phyloP scores from a whole-genome alignment of 345 rosid species.

The sweet orange (Citrus sinensis) region DNA sequence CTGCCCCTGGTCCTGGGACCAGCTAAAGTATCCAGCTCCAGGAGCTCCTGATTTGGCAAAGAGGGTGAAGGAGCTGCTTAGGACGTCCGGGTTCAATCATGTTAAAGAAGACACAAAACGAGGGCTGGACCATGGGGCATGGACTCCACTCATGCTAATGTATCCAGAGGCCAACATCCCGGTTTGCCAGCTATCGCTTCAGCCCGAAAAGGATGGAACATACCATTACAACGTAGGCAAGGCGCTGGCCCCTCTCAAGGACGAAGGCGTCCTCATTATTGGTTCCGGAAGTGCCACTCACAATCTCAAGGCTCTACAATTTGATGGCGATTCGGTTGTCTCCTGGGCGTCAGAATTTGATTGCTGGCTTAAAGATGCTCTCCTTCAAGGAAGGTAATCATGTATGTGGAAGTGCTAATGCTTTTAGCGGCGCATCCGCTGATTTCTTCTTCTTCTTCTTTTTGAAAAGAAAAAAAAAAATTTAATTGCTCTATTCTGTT shows the following conservation, averaged over 20 bases:
- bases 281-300: constrained; percentile 90
- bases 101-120: constrained; percentile 62
- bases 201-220: constrained; percentile 45
- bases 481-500: too few relatives aligned
- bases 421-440: too few relatives aligned
- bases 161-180: constrained; percentile 88
- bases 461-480: too few relatives aligned
- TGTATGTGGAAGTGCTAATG: too few relatives aligned
- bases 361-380: constrained; percentile 76
- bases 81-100: constrained; percentile 41
- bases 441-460: too few relatives aligned
- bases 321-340: constrained; percentile 17
- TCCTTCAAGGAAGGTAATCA: constrained; percentile 73
- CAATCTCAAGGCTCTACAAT: constrained; percentile 53
- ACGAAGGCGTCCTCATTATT: constrained; percentile 80
- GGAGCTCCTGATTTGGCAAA: constrained; percentile 83
- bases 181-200: constrained; percentile 83
- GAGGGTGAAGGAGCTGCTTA: constrained; percentile 68
- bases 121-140: constrained; percentile 95
- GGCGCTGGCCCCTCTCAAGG: constrained; percentile 77
- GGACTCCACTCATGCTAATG: constrained; percentile 96
- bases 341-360: constrained; percentile 82
- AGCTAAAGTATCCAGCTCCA: constrained; percentile 90
- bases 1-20: background rate
- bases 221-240: constrained; percentile 85